Conservation (phyloP, 768 basidiomycete species). For the Collybia nuda region DNA sequence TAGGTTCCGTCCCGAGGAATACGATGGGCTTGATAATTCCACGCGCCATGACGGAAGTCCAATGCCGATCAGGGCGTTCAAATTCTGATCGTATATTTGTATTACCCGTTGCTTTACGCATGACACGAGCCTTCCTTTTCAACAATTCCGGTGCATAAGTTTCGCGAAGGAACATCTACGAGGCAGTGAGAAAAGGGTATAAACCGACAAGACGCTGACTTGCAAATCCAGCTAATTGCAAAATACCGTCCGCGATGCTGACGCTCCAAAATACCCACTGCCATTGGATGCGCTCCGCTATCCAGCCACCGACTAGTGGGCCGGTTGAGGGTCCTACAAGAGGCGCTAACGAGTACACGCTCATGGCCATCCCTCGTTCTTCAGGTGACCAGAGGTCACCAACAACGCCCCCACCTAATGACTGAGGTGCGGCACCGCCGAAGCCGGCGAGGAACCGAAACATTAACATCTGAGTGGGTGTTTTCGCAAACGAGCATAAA, state of each 20-base stretch:
- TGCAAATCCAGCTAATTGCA: slow-evolving; percentile 50
- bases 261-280: slow-evolving; percentile 65
- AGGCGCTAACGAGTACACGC: slow-evolving; percentile 54
- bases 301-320: slow-evolving; percentile 37
- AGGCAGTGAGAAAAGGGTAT: background rate
- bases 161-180: slow-evolving; percentile 28
- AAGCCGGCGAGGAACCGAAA: slow-evolving; percentile 66
- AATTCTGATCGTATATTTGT: slow-evolving; percentile 38
- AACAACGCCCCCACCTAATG: slow-evolving; percentile 57
- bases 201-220: slow-evolving; percentile 22
- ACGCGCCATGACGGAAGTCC: slow-evolving; percentile 41
- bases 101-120: slow-evolving; percentile 34
- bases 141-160: slow-evolving; percentile 53
- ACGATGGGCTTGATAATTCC: slow-evolving; percentile 58
- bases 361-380: slow-evolving; percentile 51
- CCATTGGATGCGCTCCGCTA: slow-evolving; percentile 53
- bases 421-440: slow-evolving; percentile 64
- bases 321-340: slow-evolving; percentile 44
- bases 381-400: slow-evolving; percentile 53
- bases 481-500: slow-evolving; percentile 49
- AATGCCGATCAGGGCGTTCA: slow-evolving; percentile 37
- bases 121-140: slow-evolving; percentile 30
- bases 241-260: slow-evolving; percentile 43
- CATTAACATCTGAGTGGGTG: slow-evolving; percentile 48
- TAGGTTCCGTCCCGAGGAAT: slow-evolving; percentile 55